Base-by-base conservation (phyloP, 179 eudicot species). In the Drosera spatulata region DNA sequence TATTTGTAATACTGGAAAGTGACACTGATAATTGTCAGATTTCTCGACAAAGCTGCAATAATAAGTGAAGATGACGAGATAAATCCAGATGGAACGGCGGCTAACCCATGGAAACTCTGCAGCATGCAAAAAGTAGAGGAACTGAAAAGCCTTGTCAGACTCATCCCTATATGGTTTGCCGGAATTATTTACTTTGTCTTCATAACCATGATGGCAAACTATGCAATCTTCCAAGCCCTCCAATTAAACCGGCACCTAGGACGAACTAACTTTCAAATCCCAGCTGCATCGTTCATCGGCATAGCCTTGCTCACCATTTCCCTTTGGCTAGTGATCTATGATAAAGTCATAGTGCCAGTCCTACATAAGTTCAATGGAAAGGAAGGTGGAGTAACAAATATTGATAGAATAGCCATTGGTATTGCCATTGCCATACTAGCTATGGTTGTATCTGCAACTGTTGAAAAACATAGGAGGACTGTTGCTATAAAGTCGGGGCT, bases 71-170 rank as follows among this genome's bases (percentile, higher is more conserved):
- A 79, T 14, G 96, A 85, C 61, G 13, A 58, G 7, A 58, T 81
- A 41, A 82, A 78, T 50, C 45, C 81, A 1, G 86, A 85, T 15
- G 95, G 90, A 47, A 76, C 89, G 38, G 60, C 93, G 39, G 41
- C 66, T 5, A 61, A 83, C 41, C 82, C 86, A 41, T 87, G 97
- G 97, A 71, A 63, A 51, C 83, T 90, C 0, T 74, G 84, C 70
- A 73, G 77, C 37, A 56, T 84, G 8, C 97, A 90, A 50, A 85
- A 81, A 67, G 82, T 85, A 5, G 97, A 90, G 67, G 82, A 85
- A 66, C 67, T 76, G 37, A 87, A 90, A 77, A 82, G 95, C 72
- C 12, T 90, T 12, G 4, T 85, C 10, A 71, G 95, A 61, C 77
- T 87, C 7, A 6, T 81, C 10, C 97, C 97, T 41, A 81, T 90